phyloP scores from a whole-genome alignment of 2,329 filamentous ascomycete species.

The Aspergillus sp. region DNA sequence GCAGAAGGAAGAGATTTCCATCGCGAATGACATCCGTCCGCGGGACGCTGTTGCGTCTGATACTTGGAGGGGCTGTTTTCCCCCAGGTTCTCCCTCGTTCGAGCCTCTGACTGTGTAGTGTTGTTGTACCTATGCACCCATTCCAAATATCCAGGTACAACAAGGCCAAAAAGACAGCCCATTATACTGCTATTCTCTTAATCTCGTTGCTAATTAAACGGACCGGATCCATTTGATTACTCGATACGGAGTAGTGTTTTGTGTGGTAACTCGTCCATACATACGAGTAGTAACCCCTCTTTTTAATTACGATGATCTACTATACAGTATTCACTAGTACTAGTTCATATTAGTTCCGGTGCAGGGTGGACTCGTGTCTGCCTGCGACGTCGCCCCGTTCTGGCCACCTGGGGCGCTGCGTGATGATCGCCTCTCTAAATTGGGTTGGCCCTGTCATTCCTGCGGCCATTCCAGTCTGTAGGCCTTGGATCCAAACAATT shows the following conservation, averaged over 20 bases:
- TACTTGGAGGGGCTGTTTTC: not conserved
- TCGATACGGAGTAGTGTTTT: no score
- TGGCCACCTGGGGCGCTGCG: conserved; percentile 11
- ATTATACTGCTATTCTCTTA: not conserved
- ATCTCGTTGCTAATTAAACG: not conserved
- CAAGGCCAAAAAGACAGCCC: not conserved
- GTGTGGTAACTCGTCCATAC: no score
- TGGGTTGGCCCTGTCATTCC: conserved; percentile 12
- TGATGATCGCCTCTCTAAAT: conserved; percentile 17
- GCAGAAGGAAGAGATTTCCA: not conserved
- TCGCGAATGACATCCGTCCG: not conserved
- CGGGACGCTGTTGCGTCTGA: not conserved
- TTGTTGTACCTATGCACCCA: not conserved
- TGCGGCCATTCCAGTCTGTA: conserved; percentile 16
- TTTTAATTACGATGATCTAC: conserved; percentile 17
- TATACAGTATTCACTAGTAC: conserved; percentile 16
- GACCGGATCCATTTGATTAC: no score
- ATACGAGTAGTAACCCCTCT: not conserved
- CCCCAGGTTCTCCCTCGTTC: not conserved
- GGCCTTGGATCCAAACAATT: not conserved
- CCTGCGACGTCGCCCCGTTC: conserved; percentile 10
- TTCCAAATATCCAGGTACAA: not conserved
- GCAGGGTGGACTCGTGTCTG: conserved; percentile 13
- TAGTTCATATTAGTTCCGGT: conserved; percentile 14
- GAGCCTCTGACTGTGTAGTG: not conserved